Base-by-base conservation (phyloP, 1,284 basidiomycete species). In the Ustilago bromivora region DNA sequence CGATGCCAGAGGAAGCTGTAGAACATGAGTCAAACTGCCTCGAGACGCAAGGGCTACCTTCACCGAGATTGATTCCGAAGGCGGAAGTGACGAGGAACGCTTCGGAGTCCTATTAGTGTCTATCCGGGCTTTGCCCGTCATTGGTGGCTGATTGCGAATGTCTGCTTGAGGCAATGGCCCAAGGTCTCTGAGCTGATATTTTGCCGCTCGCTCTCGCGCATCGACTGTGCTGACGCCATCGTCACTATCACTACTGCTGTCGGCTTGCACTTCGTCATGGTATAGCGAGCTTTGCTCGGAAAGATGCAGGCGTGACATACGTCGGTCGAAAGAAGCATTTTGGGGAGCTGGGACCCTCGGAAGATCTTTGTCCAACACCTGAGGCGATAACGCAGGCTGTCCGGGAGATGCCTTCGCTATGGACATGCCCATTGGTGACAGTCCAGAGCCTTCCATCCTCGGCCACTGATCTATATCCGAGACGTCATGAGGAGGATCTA, bases 21-120 rank as follows among this genome's bases (percentile, higher is more conserved):
- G 54, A 17, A 79, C 41, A 28, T 79, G 77, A 17, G 77, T 79
- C 34, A 79, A 41, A 32, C 61, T 57, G 15, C 74, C 74, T 59
- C 68, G 46, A 2, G 77, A 77, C 3, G 71, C 65, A 7, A 79
- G 61, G 1, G 77, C 77, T 4, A 79, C 13, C 35, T 59, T 69
- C 17, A 53, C 77, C n/a, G 70, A 56, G n/a, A 77, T 56, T 19
- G 56, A 36, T 28, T 79, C 61, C 8, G 70, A 41, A 4, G 52
- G 35, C 13, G 73, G 54, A 13, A 60, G 40, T n/a, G 73, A 66
- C 4, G 34, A 47, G 10, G 63, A 66, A 8, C 63, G 59, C 7
- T 56, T 51, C 17, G 63, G 63, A 4, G 52, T 46, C 52, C n/a
- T 43, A 4, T 34, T 32, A 31, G 47, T 36, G 19, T n/a, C 11